A percentile compares a stretch with the other conserved stretches of the same genome.
These are phyloP conservation scores for Nitzschia putrida DNA, from an alignment of 108 stramenopile genomes.

Conservation along the genomic window DNA sequence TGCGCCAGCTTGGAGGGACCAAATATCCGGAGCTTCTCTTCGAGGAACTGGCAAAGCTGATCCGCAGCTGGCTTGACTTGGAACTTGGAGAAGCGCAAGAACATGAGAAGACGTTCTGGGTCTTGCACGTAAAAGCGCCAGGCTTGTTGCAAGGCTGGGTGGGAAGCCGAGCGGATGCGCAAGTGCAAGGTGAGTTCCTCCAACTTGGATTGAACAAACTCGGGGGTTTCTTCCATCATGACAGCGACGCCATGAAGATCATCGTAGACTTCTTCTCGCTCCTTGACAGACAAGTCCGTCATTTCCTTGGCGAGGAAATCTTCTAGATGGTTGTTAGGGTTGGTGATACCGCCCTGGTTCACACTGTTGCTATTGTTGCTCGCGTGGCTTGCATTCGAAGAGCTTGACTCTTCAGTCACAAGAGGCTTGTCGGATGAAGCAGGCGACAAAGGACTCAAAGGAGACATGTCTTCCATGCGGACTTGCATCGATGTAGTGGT, in stretches of 20 bases:
- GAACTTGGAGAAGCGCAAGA: slow-evolving; percentile 36
- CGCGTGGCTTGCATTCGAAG: too few species aligned
- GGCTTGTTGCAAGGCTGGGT: slow-evolving; percentile 14
- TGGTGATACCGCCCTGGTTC: not conserved
- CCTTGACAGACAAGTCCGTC: not conserved
- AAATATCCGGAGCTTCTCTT: slow-evolving; percentile 39
- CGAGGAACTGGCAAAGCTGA: slow-evolving; percentile 30
- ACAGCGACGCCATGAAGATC: slow-evolving; percentile 19
- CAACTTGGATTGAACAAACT: not conserved
- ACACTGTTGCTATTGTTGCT: not conserved
- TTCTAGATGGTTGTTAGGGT: not conserved
- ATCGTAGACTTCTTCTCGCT: slow-evolving; percentile 17
- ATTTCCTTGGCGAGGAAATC: slow-evolving; percentile 8
- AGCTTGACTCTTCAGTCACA: too few species aligned
- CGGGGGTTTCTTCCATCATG: not conserved
- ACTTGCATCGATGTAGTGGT: too few species aligned
- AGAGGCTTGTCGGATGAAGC: too few species aligned
- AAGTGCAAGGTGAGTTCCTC: not conserved
- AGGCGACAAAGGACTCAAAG: too few species aligned
- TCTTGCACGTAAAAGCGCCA: not conserved
- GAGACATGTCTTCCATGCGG: too few species aligned
- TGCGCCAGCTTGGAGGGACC: slow-evolving; percentile 20
- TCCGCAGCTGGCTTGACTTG: slow-evolving; percentile 23
- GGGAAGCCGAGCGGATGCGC: not conserved
- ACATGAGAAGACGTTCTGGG: slow-evolving; percentile 30